A percentile compares a stretch with the other conserved stretches of the same genome.
Conservation (phyloP, 2,329 filamentous ascomycete genomes). For the Fusarium floridanum region DNA sequence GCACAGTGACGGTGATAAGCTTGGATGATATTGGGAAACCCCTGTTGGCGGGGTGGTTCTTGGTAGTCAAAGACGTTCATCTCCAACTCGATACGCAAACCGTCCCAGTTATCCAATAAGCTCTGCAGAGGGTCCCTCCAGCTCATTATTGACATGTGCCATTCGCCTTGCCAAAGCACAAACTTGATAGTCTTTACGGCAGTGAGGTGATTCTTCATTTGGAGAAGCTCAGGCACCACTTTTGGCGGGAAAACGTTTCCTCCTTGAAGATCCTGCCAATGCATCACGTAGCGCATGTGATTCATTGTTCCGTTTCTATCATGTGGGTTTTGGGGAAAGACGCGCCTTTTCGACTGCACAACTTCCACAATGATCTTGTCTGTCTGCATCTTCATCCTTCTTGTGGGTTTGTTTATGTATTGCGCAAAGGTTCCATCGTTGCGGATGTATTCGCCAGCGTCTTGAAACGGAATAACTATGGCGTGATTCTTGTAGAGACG, state of each 20-base stretch:
- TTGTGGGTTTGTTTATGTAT: background rate
- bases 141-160: background rate
- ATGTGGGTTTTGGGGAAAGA: background rate
- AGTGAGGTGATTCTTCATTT: conserved; percentile 5
- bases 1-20: background rate
- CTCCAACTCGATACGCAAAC: background rate
- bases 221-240: background rate
- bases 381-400: conserved; percentile 5
- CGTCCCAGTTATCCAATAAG: background rate
- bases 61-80: conserved; percentile 14
- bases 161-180: conserved; percentile 1
- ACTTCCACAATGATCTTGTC: background rate
- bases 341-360: background rate
- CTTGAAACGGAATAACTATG: conserved; percentile 13
- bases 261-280: background rate
- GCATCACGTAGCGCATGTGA: too few species aligned
- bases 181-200: conserved; percentile 2
- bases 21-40: background rate
- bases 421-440: background rate
- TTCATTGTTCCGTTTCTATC: background rate
- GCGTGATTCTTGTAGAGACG: conserved; percentile 11
- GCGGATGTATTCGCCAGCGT: background rate
- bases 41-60: background rate
- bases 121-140: background rate
- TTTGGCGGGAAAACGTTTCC: background rate